phyloP scores from a whole-genome alignment of 768 basidiomycete species.

The Kwoniella mangroviensis region DNA sequence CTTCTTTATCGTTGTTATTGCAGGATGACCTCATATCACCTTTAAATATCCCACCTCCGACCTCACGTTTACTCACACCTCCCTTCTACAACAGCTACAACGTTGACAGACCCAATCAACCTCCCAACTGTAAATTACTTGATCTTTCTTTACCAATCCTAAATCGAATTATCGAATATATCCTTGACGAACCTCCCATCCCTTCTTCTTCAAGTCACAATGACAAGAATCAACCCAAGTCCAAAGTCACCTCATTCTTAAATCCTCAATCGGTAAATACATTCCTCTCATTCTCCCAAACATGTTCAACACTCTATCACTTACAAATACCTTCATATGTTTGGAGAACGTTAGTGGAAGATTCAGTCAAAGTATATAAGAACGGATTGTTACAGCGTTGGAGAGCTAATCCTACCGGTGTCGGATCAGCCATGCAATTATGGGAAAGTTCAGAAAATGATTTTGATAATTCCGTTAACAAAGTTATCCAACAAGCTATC shows the following conservation, averaged over 20 bases:
- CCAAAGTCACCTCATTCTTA: neutral
- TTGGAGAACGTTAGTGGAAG: conserved; percentile 24
- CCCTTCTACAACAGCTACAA: neutral
- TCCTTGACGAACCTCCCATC: neutral
- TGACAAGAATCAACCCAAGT: neutral
- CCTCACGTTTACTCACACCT: too few species aligned
- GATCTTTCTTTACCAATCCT: neutral
- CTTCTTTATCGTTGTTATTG: neutral
- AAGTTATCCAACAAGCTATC: neutral
- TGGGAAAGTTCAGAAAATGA: conserved; percentile 22
- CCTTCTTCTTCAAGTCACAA: neutral
- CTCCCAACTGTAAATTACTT: neutral
- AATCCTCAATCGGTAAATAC: neutral
- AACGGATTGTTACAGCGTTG: conserved; percentile 22
- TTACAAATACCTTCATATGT: conserved; percentile 16
- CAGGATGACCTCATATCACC: conserved; percentile 20
- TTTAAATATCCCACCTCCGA: neutral
- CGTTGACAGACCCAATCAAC: neutral
- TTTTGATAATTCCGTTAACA: conserved; percentile 25
- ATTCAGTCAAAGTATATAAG: conserved; percentile 16
- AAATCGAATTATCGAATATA: neutral
- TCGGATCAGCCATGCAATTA: conserved; percentile 13
- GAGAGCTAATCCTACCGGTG: conserved; percentile 31
- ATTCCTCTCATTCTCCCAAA: neutral
- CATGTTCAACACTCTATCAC: neutral